phyloP scores from a whole-genome alignment of 331 rosid genomes.

The Saraca asoca region DNA sequence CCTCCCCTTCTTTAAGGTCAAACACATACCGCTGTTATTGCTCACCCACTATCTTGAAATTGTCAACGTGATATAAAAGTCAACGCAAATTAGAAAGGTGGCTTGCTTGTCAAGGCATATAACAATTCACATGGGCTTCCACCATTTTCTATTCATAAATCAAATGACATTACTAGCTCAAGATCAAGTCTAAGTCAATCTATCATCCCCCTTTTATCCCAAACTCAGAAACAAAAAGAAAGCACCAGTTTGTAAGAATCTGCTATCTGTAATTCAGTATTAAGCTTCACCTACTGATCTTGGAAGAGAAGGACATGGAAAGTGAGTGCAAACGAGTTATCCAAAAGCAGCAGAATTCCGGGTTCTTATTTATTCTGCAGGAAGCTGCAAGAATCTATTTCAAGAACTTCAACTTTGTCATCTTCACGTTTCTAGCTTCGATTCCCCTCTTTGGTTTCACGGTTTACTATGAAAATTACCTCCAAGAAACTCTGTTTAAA shows the following conservation, averaged over 20 bases:
- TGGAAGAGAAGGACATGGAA: constrained; percentile 28
- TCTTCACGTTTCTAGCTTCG: constrained; percentile 43
- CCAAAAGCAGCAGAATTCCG: constrained; percentile 14
- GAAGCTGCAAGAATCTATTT: constrained; percentile 32
- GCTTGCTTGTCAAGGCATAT: too few relatives aligned
- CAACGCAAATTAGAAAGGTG: too few relatives aligned
- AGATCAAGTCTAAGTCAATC: too few relatives aligned
- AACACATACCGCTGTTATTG: too few relatives aligned
- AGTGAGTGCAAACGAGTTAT: constrained; percentile 30
- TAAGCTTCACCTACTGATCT: background rate
- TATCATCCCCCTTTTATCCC: too few relatives aligned
- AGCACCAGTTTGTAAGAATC: background rate
- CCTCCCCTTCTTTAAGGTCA: too few relatives aligned
- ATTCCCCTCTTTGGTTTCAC: constrained; percentile 46
- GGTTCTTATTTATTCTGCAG: constrained; percentile 36
- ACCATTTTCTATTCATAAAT: too few relatives aligned
- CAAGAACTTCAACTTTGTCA: constrained; percentile 46
- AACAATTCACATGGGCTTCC: too few relatives aligned
- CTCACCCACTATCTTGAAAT: too few relatives aligned
- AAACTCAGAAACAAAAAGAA: too few relatives aligned
- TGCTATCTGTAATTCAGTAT: background rate
- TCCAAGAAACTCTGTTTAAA: constrained; percentile 42
- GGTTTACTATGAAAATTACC: constrained; percentile 45
- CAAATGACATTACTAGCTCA: too few relatives aligned
- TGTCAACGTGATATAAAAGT: too few relatives aligned